Percentiles rank a stretch among this genome's conserved stretches.
Conservation (phyloP, 306 rosid species). For the Prunus salicina region DNA sequence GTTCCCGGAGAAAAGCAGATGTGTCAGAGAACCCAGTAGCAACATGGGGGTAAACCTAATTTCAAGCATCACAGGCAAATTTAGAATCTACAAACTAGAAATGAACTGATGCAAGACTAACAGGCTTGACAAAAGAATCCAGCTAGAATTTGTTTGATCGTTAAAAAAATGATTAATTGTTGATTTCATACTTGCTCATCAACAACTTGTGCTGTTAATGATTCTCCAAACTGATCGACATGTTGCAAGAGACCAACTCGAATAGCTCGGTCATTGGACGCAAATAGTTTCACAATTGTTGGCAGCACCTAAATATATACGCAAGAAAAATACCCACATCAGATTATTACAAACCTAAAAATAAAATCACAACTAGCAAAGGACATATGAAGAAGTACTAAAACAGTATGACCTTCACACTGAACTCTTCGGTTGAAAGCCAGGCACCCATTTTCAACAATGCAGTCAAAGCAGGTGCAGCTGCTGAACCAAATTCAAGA, state of each 20-base stretch:
- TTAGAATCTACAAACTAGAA: conserved; percentile 19
- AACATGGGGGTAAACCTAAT: conserved; percentile 91
- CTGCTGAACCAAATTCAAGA: conserved; percentile 99
- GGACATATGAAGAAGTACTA: neutral
- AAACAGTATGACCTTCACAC: conserved; percentile 58
- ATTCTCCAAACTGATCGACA: conserved; percentile 92
- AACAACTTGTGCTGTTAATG: conserved; percentile 80
- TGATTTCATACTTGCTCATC: conserved; percentile 76
- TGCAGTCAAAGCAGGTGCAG: conserved; percentile 96
- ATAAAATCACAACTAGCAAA: neutral
- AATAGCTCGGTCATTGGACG: conserved; percentile 95
- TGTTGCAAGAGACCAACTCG: conserved; percentile 91
- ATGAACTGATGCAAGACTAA: neutral
- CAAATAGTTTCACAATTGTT: conserved; percentile 80
- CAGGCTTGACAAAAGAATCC: conserved; percentile 3
- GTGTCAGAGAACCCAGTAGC: conserved; percentile 96
- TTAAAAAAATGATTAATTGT: conserved; percentile 10
- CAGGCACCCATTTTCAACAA: conserved; percentile 95
- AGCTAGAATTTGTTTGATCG: conserved; percentile 19
- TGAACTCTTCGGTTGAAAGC: conserved; percentile 87
- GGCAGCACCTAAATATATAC: conserved; percentile 65
- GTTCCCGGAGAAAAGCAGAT: conserved; percentile 92
- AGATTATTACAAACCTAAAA: conserved; percentile 19
- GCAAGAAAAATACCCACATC: conserved; percentile 20
- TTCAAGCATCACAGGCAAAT: conserved; percentile 28